Percentiles rank a stretch among this genome's conserved stretches.
These are phyloP conservation scores for Borovskyia barvae DNA, from an alignment of 208 protist species.

Conservation along the genomic window DNA sequence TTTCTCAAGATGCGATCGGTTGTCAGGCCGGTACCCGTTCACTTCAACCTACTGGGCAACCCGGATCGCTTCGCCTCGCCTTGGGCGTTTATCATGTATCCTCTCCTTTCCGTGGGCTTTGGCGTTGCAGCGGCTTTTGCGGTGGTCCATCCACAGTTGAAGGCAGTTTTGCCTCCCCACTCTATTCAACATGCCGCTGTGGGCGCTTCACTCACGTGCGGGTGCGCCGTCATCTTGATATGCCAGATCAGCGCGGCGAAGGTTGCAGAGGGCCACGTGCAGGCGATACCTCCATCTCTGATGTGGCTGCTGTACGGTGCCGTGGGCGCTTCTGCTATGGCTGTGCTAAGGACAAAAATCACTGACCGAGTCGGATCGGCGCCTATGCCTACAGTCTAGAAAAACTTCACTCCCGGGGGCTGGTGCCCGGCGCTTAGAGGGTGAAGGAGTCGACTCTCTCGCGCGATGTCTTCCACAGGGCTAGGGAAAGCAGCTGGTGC, in stretches of 20 bases:
- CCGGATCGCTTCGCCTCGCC: slow-evolving; percentile 12
- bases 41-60: slow-evolving; percentile 26
- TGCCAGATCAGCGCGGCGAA: slow-evolving; percentile 18
- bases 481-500: no score
- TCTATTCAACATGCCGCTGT: slow-evolving; percentile 8
- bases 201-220: neutral
- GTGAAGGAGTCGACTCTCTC: no score
- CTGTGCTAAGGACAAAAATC: slow-evolving; percentile 4
- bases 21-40: slow-evolving; percentile 7
- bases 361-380: no score
- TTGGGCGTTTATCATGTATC: slow-evolving; percentile 23
- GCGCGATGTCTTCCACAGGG: no score
- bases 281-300: neutral
- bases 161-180: neutral
- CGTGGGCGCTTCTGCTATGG: neutral
- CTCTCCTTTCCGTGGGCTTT: neutral
- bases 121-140: neutral
- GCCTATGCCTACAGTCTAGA: no score
- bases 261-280: slow-evolving; percentile 14
- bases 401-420: no score
- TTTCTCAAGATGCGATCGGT: slow-evolving; percentile 2
- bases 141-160: neutral
- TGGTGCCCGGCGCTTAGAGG: no score
- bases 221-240: neutral
- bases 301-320: neutral